Base-by-base conservation (phyloP, 495 filamentous ascomycete genomes). In the Xylaria curta region DNA sequence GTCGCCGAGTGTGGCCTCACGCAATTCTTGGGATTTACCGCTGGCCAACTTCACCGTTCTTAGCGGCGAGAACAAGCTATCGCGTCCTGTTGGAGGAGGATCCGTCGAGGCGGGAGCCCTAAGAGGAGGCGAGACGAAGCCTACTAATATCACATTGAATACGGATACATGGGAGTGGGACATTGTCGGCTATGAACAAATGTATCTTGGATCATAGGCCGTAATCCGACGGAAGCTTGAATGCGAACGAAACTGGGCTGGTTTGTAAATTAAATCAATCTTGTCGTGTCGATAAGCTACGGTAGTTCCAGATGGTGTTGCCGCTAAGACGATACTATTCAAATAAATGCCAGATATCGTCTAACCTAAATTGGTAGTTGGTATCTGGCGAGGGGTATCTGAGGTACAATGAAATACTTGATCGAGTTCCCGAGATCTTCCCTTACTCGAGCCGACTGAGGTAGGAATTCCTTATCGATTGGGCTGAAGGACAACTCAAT, bases 21-120 rank as follows among this genome's bases (percentile, higher is more conserved):
- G 86, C 28, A 88, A 86, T 70, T 69, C 78, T 8, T 84, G 83
- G 78, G 89, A 91, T 68, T 80, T 91, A 51, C 80, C 83, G 28
- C 74, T 91, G 63, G 89, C 88, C 8, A 90, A 91, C 75, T 91
- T 91, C 73, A 89, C 88, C 4, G 87, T 91, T 17, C 24, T 84
- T 70, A 81, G 78, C 28, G 87, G 89, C 4, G 87, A 83, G 66
- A 90, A 89, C 72, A 84, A 78, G 74, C 76, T 91, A 46, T 70
- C 75, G 28, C 80, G 82, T 26, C 77, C 77, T 8, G 84, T 88
- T 51, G 88, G 82, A 67, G 84, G 82, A 21, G 89, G 89, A 8
- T 82, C 76, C 38, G 79, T 87, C 4, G 84, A 86, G 74, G 78
- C 78, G 24, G 86, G 86, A 9, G 77, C 72, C n/a, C 60, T 89